phyloP scores from a whole-genome alignment of 2,329 filamentous ascomycete genomes.

The Fusarium anthophilum region DNA sequence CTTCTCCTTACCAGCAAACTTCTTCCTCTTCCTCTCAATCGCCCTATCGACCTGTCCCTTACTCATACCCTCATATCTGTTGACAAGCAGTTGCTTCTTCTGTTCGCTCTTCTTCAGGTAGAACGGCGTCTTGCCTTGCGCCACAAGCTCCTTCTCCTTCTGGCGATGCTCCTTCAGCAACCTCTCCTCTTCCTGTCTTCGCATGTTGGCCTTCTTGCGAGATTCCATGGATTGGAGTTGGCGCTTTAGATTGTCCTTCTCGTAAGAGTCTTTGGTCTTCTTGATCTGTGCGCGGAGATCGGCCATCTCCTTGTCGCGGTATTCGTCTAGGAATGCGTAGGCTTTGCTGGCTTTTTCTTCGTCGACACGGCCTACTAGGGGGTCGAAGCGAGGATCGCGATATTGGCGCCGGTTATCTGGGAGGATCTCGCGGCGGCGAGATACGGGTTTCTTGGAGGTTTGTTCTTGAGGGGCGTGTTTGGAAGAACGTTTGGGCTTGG shows the following conservation, averaged over 20 bases:
- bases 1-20: conserved; percentile 85
- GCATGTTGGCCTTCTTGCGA: conserved; percentile 74
- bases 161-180: conserved; percentile 79
- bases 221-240: conserved; percentile 82
- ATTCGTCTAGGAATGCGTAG: conserved; percentile 89
- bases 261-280: conserved; percentile 68
- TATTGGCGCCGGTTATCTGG: conserved; percentile 64
- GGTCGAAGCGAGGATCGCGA: conserved; percentile 91
- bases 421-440: conserved; percentile 80
- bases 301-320: conserved; percentile 83
- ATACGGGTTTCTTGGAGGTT: conserved; percentile 84
- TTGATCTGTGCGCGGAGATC: conserved; percentile 75
- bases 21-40: conserved; percentile 90
- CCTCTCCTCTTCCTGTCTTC: conserved; percentile 74
- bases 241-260: conserved; percentile 76
- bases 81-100: conserved; percentile 84
- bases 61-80: conserved; percentile 85
- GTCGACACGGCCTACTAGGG: conserved; percentile 62
- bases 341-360: conserved; percentile 71
- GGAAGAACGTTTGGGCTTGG: conserved; percentile 59
- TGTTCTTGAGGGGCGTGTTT: conserved; percentile 92
- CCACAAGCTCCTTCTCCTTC: conserved; percentile 84
- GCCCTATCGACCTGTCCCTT: conserved; percentile 84
- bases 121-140: conserved; percentile 90
- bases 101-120: conserved; percentile 93